Conservation (phyloP, 345 rosid species). For the Linum usitatissimum region DNA sequence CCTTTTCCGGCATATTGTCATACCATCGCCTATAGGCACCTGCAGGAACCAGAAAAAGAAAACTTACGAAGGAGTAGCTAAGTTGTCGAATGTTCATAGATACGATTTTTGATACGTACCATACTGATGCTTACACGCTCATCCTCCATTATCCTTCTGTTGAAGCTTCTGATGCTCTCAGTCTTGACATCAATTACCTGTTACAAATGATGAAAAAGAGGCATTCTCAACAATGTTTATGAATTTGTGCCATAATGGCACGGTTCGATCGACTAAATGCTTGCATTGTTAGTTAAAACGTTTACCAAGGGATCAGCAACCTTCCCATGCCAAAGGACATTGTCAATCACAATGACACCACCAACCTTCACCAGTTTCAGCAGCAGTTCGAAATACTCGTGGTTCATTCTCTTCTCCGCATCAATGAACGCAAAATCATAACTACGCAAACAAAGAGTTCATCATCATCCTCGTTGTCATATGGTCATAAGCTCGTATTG, state of each 20-base stretch:
- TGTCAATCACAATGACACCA: slow-evolving; percentile 77
- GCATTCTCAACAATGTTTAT: background rate
- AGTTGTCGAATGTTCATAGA: background rate
- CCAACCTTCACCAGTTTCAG: slow-evolving; percentile 75
- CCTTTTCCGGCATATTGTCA: slow-evolving; percentile 71
- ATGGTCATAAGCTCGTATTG: background rate
- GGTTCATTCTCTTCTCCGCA: slow-evolving; percentile 92
- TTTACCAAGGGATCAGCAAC: slow-evolving; percentile 74
- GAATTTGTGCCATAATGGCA: background rate
- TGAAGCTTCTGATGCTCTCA: slow-evolving; percentile 64
- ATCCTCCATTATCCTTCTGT: slow-evolving; percentile 53
- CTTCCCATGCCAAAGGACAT: slow-evolving; percentile 95
- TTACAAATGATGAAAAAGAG: slow-evolving; percentile 5
- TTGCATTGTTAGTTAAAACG: background rate
- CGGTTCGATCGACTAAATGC: background rate
- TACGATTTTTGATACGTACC: slow-evolving; percentile 29
- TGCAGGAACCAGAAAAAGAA: slow-evolving; percentile 12
- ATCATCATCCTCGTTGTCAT: background rate
- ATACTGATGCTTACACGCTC: slow-evolving; percentile 67
- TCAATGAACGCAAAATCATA: slow-evolving; percentile 95
- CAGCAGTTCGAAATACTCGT: slow-evolving; percentile 76
- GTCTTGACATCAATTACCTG: slow-evolving; percentile 79
- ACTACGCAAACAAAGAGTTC: slow-evolving; percentile 27
- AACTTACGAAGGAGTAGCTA: background rate
- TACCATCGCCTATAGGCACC: slow-evolving; percentile 92